A percentile compares a stretch with the other conserved stretches of the same genome.
phyloP scores from a whole-genome alignment of 805 yeast species.

The Lipomyces spencermartinsiae region DNA sequence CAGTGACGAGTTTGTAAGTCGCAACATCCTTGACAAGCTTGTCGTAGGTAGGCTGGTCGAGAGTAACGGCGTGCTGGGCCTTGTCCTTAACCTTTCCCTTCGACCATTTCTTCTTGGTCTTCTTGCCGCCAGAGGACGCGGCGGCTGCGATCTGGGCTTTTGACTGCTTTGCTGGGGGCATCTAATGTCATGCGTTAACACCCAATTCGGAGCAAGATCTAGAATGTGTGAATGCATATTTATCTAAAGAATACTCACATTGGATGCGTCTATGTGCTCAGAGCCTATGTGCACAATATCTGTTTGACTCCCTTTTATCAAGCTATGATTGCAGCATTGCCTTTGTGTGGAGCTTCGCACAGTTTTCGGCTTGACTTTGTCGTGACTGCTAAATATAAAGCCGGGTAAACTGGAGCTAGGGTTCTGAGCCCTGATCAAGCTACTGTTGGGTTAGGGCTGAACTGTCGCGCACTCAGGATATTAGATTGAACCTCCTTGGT shows the following conservation, averaged over 20 bases:
- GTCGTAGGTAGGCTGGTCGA: conserved; percentile 99
- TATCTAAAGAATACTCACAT: neutral
- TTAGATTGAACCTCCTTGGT: too few relatives aligned
- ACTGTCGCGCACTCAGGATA: too few relatives aligned
- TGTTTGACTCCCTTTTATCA: too few relatives aligned
- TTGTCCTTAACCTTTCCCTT: conserved; percentile 99
- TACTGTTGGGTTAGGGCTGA: too few relatives aligned
- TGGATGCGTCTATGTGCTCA: neutral
- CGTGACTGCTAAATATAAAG: too few relatives aligned
- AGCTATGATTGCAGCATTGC: too few relatives aligned
- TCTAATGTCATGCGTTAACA: conserved; percentile 13
- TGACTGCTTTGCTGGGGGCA: conserved; percentile 35
- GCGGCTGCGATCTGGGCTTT: conserved; percentile 34
- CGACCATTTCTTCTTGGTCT: conserved; percentile 98
- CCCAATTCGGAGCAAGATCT: neutral
- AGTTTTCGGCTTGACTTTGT: too few relatives aligned
- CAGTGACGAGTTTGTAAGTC: conserved; percentile 97
- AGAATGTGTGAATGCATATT: neutral
- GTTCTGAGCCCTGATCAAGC: too few relatives aligned
- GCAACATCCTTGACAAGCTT: conserved; percentile 99
- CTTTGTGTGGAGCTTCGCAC: too few relatives aligned
- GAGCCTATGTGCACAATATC: neutral
- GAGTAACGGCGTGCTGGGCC: conserved; percentile 97
- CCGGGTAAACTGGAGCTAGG: too few relatives aligned
- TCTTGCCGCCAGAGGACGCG: conserved; percentile 38